phyloP scores from a whole-genome alignment of 73 alveolate genomes.

The Paramecium biaurelia region DNA sequence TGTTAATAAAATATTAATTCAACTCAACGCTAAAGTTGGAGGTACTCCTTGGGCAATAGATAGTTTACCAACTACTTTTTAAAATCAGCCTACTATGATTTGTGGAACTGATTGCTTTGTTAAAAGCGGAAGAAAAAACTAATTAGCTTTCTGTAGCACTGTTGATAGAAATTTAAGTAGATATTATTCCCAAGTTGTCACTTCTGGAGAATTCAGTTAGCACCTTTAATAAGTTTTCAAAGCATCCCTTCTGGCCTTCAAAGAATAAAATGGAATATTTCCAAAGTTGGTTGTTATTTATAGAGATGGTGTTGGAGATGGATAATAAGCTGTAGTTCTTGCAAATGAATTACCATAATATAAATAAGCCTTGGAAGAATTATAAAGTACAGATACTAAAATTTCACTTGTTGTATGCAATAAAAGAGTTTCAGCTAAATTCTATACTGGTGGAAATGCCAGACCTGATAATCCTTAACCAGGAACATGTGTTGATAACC shows the following conservation, averaged over 20 bases:
- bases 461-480: constrained; percentile 81
- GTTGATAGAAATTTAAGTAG: constrained; percentile 68
- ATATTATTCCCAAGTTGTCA: constrained; percentile 65
- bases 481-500: constrained; percentile 91
- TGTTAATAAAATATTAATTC: constrained; percentile 85
- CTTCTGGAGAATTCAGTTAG: constrained; percentile 71
- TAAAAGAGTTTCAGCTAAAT: constrained; percentile 73
- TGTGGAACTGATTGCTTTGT: constrained; percentile 83
- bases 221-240: neutral
- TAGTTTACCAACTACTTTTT: constrained; percentile 75
- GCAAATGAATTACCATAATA: constrained; percentile 73
- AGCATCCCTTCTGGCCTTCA: constrained; percentile 2
- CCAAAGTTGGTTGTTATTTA: constrained; percentile 62
- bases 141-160: constrained; percentile 75
- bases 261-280: neutral
- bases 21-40: constrained; percentile 93
- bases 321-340: constrained; percentile 66
- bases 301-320: constrained; percentile 86
- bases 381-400: neutral
- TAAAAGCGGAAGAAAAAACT: constrained; percentile 67
- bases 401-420: constrained; percentile 17
- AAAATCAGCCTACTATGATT: constrained; percentile 85
- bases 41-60: constrained; percentile 97
- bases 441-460: constrained; percentile 57
- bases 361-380: constrained; percentile 63